Conservation (phyloP, 345 rosid species). For the Citrus sinensis region DVS_A1.0 CM039162.1:18911001-18911500, state of each 20-base stretch:
- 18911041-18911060: background rate
- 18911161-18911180: background rate
- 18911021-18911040: background rate
- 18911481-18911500: constrained; percentile 95
- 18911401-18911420: constrained; percentile 97
- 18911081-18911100: background rate
- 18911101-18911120: background rate
- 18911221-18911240: constrained; percentile 85
- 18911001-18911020: background rate
- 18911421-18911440: constrained; percentile 81
- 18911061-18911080: background rate
- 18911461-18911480: constrained; percentile 86
- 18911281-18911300: constrained; percentile 99
- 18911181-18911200: background rate
- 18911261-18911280: constrained; percentile 98
- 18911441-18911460: constrained; percentile 98
- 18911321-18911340: constrained; percentile 12
- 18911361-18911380: background rate
- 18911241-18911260: constrained; percentile 96
- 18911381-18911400: constrained; percentile 98
- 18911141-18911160: background rate
- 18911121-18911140: background rate
- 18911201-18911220: constrained; percentile 58
- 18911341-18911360: background rate
- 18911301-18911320: constrained; percentile 61